Evolutionary conservation across 2,329 filamentous ascomycete genomes (phyloP).

Genomic region (Onygenales sp.): DNA sequence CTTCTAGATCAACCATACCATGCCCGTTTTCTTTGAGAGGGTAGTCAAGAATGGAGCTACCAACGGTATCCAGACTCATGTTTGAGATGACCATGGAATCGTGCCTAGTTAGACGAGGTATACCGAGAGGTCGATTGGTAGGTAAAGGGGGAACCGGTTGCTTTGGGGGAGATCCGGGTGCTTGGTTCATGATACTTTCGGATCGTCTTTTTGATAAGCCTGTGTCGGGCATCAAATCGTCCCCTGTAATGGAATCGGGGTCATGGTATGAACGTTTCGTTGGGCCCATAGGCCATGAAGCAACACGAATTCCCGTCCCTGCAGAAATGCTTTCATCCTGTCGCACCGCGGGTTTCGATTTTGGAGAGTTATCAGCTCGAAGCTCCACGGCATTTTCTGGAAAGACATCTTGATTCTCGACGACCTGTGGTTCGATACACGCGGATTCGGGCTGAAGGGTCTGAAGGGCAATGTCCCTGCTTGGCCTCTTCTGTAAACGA

Average conservation of each 20-base stretch:
- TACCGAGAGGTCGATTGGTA: background rate
- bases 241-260: background rate
- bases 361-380: background rate
- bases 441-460: background rate
- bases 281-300: background rate
- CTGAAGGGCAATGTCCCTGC: background rate
- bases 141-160: conserved; percentile 2
- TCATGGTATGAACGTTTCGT: background rate
- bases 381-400: background rate
- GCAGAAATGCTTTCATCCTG: background rate
- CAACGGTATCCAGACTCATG: conserved; percentile 4
- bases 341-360: background rate
- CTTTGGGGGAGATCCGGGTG: conserved; percentile 3
- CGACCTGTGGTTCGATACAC: background rate
- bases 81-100: conserved; percentile 1
- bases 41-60: conserved; percentile 3
- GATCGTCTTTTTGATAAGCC: background rate
- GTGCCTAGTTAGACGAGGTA: background rate
- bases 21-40: background rate
- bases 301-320: background rate
- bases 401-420: background rate
- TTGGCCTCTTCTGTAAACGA: background rate
- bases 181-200: background rate
- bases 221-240: background rate
- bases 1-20: background rate